Conservation (phyloP, 345 rosid genomes). For the Pugionium dolabratum region DNA sequence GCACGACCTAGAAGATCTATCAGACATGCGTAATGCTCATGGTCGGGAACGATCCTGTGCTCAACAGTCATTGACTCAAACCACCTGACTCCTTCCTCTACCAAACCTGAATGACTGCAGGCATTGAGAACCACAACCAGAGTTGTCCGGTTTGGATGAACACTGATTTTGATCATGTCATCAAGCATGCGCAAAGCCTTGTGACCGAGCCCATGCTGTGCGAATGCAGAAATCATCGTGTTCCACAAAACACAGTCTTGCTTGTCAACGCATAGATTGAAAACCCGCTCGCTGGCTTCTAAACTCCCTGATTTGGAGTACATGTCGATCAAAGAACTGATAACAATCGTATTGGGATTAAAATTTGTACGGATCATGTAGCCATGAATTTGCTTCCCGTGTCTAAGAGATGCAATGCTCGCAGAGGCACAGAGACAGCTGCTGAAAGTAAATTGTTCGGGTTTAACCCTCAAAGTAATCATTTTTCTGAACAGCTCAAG, state of each 20-base stretch:
- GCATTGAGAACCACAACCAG: constrained; percentile 63
- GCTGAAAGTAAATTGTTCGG: constrained; percentile 79
- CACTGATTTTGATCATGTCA: constrained; percentile 52
- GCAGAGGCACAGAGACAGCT: constrained; percentile 84
- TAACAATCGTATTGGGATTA: constrained; percentile 61
- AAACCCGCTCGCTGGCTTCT: constrained; percentile 52
- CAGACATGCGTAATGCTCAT: constrained; percentile 76
- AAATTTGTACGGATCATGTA: constrained; percentile 51
- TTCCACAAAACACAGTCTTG: constrained; percentile 71
- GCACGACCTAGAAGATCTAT: constrained; percentile 74
- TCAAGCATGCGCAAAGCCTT: constrained; percentile 52
- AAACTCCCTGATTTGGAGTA: constrained; percentile 71
- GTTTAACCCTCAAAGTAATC: constrained; percentile 51
- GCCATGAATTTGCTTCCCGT: constrained; percentile 74
- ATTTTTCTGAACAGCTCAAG: constrained; percentile 55
- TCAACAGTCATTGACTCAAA: constrained; percentile 51
- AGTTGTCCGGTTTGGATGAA: constrained; percentile 62
- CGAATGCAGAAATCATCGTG: constrained; percentile 78
- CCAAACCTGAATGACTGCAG: constrained; percentile 72
- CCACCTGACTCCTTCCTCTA: constrained; percentile 60
- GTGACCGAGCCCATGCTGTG: constrained; percentile 70
- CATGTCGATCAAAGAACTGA: constrained; percentile 84
- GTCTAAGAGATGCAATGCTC: constrained; percentile 56
- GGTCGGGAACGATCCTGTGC: constrained; percentile 56
- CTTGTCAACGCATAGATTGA: constrained; percentile 46